A percentile compares a stretch with the other conserved stretches of the same genome.
These are phyloP conservation scores for Corylus americana DNA, from an alignment of 306 rosid genomes.

Conservation along the genomic window DNA sequence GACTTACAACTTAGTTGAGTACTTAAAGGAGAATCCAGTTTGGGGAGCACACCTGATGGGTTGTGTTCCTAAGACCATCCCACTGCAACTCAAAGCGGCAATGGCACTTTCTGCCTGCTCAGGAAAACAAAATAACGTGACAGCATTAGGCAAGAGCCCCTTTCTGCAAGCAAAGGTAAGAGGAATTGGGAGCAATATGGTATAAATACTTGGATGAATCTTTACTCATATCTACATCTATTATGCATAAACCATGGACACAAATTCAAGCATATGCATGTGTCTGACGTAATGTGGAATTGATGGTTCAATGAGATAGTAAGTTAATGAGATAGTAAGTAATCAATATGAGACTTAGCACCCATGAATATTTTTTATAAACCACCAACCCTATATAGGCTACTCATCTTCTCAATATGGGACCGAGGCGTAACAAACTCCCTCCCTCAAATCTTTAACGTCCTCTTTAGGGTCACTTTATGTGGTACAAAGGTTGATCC, in stretches of 20 bases:
- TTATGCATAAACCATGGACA: neutral
- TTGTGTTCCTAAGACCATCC: conserved; percentile 85
- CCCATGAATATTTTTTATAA: too few species aligned
- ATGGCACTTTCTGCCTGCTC: conserved; percentile 95
- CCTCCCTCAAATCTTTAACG: too few species aligned
- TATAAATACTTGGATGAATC: neutral
- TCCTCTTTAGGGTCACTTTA: too few species aligned
- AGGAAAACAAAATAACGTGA: conserved; percentile 24
- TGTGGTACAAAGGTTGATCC: too few species aligned
- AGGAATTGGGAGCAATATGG: neutral
- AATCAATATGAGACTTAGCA: too few species aligned
- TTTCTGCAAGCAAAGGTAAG: neutral
- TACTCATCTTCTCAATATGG: too few species aligned
- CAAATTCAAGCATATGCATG: neutral
- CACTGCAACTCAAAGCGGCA: conserved; percentile 85
- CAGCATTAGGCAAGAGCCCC: conserved; percentile 3
- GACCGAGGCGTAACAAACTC: too few species aligned
- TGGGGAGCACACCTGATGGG: conserved; percentile 66
- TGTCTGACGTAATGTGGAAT: neutral
- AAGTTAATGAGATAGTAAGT: neutral
- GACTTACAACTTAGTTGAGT: neutral
- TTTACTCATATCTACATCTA: neutral
- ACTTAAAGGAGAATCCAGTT: conserved; percentile 13
- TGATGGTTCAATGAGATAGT: neutral
- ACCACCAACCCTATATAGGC: too few species aligned